Conservation (phyloP, 768 basidiomycete species). For the Terana coerulea region DNA sequence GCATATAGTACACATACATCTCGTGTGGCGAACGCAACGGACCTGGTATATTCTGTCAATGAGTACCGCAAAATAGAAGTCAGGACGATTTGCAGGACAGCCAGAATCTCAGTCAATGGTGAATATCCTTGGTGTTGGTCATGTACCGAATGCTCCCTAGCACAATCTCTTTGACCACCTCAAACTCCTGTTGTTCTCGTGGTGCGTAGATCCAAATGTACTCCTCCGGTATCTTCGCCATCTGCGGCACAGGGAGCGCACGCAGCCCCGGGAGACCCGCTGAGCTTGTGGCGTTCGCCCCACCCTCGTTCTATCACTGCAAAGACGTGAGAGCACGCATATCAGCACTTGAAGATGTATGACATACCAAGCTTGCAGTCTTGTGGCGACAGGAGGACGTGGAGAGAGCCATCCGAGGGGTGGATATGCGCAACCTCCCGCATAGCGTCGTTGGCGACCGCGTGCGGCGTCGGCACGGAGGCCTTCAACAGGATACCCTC, state of each 20-base stretch:
- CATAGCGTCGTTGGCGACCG: slow-evolving; percentile 13
- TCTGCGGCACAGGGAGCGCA: not conserved
- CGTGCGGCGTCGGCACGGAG: slow-evolving; percentile 17
- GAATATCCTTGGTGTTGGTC: slow-evolving; percentile 13
- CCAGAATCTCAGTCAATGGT: too few relatives aligned
- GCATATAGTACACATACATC: too few relatives aligned
- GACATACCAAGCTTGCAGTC: slow-evolving; percentile 25
- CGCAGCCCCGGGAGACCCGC: slow-evolving; percentile 11
- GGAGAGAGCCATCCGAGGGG: slow-evolving; percentile 22
- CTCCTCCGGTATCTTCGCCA: slow-evolving; percentile 17
- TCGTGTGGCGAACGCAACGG: too few relatives aligned
- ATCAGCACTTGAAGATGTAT: not conserved
- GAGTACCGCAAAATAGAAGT: too few relatives aligned
- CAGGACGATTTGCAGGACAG: too few relatives aligned
- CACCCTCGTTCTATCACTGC: slow-evolving; percentile 26
- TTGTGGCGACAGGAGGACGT: slow-evolving; percentile 23
- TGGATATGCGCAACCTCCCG: slow-evolving; percentile 27
- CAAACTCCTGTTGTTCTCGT: slow-evolving; percentile 24
- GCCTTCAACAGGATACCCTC: slow-evolving; percentile 20
- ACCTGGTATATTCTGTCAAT: too few relatives aligned
- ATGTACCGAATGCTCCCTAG: slow-evolving; percentile 22
- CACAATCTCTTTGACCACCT: slow-evolving; percentile 22
- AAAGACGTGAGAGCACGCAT: not conserved
- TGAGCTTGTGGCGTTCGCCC: slow-evolving; percentile 27
- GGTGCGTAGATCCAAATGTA: slow-evolving; percentile 29